A percentile compares a stretch with the other conserved stretches of the same genome.
Evolutionary conservation across 345 rosid genomes (phyloP).

Genomic region (Anacardium occidentale): DNA sequence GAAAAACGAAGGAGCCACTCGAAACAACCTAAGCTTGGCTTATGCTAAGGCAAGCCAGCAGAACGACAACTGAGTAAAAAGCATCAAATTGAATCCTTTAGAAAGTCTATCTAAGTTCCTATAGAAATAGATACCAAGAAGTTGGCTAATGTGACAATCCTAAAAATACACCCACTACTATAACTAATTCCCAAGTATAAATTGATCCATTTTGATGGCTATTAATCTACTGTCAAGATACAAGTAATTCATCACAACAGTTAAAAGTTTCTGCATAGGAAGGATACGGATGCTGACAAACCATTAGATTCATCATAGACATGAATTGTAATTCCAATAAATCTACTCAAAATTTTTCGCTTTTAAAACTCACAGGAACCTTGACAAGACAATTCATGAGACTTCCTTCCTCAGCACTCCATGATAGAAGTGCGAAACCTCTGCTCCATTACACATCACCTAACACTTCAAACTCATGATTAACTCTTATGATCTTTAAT

Average conservation of each 20-base stretch:
- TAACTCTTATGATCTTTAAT: not conserved
- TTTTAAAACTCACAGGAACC: not conserved
- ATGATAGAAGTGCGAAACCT: not conserved
- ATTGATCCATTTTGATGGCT: not conserved
- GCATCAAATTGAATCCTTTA: no score
- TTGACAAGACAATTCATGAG: not conserved
- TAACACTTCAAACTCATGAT: not conserved
- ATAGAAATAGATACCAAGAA: no score
- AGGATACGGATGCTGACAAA: not conserved
- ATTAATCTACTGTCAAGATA: not conserved
- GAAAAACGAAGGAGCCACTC: no score
- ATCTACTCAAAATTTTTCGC: not conserved
- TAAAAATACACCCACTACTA: no score
- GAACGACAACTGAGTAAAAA: no score
- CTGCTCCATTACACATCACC: not conserved
- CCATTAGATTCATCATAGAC: not conserved
- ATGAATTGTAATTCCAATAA: conserved; percentile 2
- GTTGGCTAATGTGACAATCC: no score
- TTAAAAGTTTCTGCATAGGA: not conserved
- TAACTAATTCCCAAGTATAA: not conserved
- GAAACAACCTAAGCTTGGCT: no score
- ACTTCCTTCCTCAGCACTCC: not conserved
- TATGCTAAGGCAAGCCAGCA: no score
- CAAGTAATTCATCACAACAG: not conserved
- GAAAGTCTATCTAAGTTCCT: no score